These are phyloP conservation scores for Friedmanniomyces simplex DNA, from an alignment of 495 filamentous ascomycete species.

Conservation along the genomic window DNA sequence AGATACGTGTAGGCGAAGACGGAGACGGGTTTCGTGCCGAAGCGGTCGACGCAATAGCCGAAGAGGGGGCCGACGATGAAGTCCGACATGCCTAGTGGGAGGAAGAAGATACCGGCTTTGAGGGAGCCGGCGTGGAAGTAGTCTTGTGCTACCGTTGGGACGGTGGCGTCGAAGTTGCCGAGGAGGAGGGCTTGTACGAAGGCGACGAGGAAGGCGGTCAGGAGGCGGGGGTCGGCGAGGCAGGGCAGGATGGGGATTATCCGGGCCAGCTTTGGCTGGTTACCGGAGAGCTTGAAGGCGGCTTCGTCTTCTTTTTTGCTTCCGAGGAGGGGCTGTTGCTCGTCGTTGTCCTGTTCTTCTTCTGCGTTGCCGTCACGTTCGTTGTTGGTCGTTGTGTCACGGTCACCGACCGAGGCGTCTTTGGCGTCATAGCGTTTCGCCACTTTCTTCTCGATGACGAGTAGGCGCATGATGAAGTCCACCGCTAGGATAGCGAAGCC, in stretches of 20 bases:
- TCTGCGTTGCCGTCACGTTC: constrained; percentile 15
- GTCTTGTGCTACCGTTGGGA: constrained; percentile 41
- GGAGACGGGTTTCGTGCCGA: constrained; percentile 42
- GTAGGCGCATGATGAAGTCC: constrained; percentile 53
- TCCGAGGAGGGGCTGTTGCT: constrained; percentile 28
- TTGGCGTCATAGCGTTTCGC: constrained; percentile 23
- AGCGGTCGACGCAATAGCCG: constrained; percentile 42
- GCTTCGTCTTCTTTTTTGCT: constrained; percentile 24
- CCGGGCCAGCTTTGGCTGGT: constrained; percentile 28
- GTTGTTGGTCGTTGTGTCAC: constrained; percentile 7
- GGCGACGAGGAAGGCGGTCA: constrained; percentile 38
- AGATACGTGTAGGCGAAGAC: constrained; percentile 40
- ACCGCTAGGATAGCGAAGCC: constrained; percentile 46
- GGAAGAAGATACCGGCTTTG: constrained; percentile 48
- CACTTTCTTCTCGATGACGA: constrained; percentile 53
- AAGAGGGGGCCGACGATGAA: constrained; percentile 42
- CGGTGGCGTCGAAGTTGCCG: constrained; percentile 44
- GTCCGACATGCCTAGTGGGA: constrained; percentile 42
- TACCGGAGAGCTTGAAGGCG: constrained; percentile 31
- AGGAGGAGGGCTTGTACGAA: constrained; percentile 43
- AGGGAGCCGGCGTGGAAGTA: constrained; percentile 48
- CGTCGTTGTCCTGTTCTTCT: constrained; percentile 15
- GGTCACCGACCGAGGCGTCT: constrained; percentile 5
- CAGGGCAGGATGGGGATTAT: constrained; percentile 39
- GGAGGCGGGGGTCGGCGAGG: constrained; percentile 35